Evolutionary conservation across 2,329 filamentous ascomycete species (phyloP).

Genomic region (Neofusicoccum parvum): DNA sequence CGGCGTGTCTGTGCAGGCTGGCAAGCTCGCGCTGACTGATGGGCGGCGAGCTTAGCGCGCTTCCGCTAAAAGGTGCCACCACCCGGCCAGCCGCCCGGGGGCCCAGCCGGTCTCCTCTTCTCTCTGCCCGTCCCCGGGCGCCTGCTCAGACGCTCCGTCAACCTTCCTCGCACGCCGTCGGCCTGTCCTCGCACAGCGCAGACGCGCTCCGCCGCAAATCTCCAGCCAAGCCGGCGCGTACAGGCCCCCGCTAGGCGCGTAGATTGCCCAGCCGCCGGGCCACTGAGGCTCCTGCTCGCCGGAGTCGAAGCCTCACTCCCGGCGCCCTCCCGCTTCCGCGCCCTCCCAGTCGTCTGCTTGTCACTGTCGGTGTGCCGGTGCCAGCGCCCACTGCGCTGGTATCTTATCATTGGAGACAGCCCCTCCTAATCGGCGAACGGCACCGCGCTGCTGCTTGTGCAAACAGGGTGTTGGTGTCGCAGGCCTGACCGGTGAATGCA

Average conservation of each 20-base stretch:
- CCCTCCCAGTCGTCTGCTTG: neutral
- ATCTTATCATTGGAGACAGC: constrained; percentile 1
- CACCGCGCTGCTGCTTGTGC: neutral
- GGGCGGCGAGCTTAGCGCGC: neutral
- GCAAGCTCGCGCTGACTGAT: neutral
- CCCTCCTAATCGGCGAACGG: neutral
- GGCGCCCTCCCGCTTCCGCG: constrained; percentile 16
- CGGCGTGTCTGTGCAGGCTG: neutral
- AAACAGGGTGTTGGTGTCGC: neutral
- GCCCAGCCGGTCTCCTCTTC: constrained; percentile 8
- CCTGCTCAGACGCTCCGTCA: neutral
- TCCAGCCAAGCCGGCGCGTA: neutral
- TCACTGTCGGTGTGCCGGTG: neutral
- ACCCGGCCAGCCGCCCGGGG: neutral
- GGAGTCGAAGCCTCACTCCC: constrained; percentile 2
- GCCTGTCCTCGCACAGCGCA: neutral
- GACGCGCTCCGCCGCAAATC: neutral
- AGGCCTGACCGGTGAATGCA: neutral
- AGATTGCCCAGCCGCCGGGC: neutral
- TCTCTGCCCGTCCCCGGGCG: neutral
- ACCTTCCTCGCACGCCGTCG: neutral
- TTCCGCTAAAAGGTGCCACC: neutral
- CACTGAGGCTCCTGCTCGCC: neutral
- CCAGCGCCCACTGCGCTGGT: neutral
- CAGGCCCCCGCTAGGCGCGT: neutral